Base-by-base conservation (phyloP, 441 rosid species). In the Lepidium campestre region DNA sequence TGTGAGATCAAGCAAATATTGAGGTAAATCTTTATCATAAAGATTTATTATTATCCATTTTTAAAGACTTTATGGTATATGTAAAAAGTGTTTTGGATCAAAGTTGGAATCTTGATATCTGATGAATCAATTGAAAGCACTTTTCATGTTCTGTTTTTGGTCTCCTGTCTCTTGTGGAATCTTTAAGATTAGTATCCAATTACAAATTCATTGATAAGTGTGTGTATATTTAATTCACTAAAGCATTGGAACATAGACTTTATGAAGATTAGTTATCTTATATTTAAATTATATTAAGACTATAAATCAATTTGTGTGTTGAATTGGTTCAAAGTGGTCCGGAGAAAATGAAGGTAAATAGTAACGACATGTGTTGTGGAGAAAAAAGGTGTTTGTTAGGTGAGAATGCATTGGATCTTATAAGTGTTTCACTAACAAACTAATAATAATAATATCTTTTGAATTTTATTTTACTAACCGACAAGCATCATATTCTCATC, bases 341-440 rank as follows among this genome's bases (percentile, higher is more conserved):
- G 13, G 13, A 10, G n/a, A 19, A 31, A 10, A 18, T 0, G 6
- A 27, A 55, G 18, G 40, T 13, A 42, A 31, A 14, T 19, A 52
- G 27, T 60, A 35, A 4, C 36, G 45, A 47, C 75, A 47, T 47
- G 53, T 62, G 58, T 71, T 55, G 42, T 36, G 62, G 10, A 2
- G 12, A 29, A 46, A 60, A 52, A n/a, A 14, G 3, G 22, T 32
- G 68, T 61, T 62, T 32, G 68, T 61, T 62, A 44, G 62, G 74
- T 70, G 41, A 25, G 40, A 34, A 25, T 11, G 47, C 68, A 42
- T 9, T 61, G 61, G 22, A 4, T 55, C 22, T 35, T 53, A 19
- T 32, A 42, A 25, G 47, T 25, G 47, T 42, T 56, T 15, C 39
- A 61, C 40, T 18, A 22, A 42, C 61, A 7, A 70, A 53, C 62